Conservation (phyloP, 2,329 filamentous ascomycete genomes). For the Calonectria hongkongensis region DNA sequence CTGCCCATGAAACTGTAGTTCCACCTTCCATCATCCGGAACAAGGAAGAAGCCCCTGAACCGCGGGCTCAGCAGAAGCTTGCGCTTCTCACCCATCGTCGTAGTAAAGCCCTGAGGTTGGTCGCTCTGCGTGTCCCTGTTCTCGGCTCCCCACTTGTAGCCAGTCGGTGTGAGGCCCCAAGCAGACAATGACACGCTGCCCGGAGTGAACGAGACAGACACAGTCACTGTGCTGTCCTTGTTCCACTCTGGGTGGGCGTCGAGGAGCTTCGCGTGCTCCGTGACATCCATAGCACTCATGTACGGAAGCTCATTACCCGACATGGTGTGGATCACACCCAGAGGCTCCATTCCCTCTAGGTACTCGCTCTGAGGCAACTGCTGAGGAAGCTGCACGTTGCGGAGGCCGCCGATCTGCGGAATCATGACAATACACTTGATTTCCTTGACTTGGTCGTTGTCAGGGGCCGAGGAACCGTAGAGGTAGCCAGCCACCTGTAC, state of each 20-base stretch:
- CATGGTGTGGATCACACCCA: conserved; percentile 96
- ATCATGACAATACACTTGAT: conserved; percentile 98
- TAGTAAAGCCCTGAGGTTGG: conserved; percentile 94
- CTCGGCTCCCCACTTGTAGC: conserved; percentile 97
- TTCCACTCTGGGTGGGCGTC: conserved; percentile 82
- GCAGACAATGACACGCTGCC: conserved; percentile 96
- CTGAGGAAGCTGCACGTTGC: conserved; percentile 92
- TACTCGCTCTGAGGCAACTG: conserved; percentile 94
- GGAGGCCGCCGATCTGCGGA: conserved; percentile 94
- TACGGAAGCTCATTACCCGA: conserved; percentile 96
- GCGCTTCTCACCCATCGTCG: conserved; percentile 94
- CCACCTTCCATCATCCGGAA: conserved; percentile 92
- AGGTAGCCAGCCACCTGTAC: conserved; percentile 98
- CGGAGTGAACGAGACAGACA: conserved; percentile 97
- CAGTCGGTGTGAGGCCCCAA: conserved; percentile 92
- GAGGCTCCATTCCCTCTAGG: conserved; percentile 88
- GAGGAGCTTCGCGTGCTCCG: conserved; percentile 93
- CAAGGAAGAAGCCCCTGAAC: conserved; percentile 96
- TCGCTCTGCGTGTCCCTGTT: conserved; percentile 96
- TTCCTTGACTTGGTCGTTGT: conserved; percentile 98
- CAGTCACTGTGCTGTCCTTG: conserved; percentile 91
- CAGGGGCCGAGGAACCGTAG: conserved; percentile 92
- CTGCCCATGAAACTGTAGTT: conserved; percentile 99
- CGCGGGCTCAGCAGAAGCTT: conserved; percentile 95
- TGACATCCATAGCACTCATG: conserved; percentile 97